Evolutionary conservation across 2,329 filamentous ascomycete species (phyloP).

Genomic region (Colletotrichum sp.): DNA sequence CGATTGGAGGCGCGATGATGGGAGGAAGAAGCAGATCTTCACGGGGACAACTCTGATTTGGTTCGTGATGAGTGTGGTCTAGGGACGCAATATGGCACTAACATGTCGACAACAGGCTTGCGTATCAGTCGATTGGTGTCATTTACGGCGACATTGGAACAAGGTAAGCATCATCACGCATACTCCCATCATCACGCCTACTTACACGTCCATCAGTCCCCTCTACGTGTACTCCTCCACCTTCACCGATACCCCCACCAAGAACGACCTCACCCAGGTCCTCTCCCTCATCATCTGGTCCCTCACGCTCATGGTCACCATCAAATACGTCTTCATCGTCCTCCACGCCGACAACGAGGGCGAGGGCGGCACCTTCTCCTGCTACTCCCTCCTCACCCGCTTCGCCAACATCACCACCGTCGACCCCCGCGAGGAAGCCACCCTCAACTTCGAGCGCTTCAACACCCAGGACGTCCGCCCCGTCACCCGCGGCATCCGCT

Average conservation of each 20-base stretch:
- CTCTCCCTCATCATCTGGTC: constrained; percentile 75
- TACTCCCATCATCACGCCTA: rapidly evolving
- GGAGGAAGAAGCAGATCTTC: constrained; percentile 39
- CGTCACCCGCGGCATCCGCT: constrained; percentile 57
- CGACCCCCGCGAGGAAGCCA: constrained; percentile 61
- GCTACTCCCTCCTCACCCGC: constrained; percentile 68
- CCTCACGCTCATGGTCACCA: constrained; percentile 70
- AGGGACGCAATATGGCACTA: background rate
- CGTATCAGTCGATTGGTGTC: constrained; percentile 69
- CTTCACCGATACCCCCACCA: constrained; percentile 60
- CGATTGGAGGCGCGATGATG: constrained; percentile 36
- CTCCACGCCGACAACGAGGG: constrained; percentile 72
- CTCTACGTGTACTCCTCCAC: constrained; percentile 76
- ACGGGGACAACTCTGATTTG: constrained; percentile 39
- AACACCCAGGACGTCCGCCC: constrained; percentile 59
- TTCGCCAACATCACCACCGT: constrained; percentile 63
- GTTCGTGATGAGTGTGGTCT: constrained; percentile 17
- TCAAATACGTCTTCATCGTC: constrained; percentile 73
- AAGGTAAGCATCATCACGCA: constrained; percentile 23
- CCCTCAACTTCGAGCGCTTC: constrained; percentile 64
- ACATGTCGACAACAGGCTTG: constrained; percentile 45
- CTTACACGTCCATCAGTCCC: constrained; percentile 45
- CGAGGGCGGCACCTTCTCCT: constrained; percentile 72
- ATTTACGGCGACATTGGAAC: constrained; percentile 75
- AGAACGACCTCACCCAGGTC: constrained; percentile 66